Evolutionary conservation across 1,284 basidiomycete species (phyloP).

Genomic region (Ganoderma boninense): DNA sequence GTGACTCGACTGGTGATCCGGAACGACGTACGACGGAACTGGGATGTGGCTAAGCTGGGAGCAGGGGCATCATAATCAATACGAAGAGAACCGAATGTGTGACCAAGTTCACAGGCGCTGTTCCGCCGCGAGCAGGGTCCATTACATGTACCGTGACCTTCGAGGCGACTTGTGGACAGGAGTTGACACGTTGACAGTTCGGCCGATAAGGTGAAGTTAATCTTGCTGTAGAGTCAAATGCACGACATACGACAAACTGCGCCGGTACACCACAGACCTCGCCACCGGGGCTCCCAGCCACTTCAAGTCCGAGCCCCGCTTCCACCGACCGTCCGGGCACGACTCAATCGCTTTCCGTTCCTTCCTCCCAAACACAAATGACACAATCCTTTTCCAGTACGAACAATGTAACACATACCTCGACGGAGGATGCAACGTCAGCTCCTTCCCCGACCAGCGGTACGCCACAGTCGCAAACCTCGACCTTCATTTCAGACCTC

Average conservation of each 20-base stretch:
- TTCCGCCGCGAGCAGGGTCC: not conserved
- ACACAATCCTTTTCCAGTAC: not conserved
- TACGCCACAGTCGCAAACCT: not conserved
- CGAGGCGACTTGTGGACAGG: not conserved
- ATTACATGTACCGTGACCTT: not conserved
- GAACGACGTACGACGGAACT: not conserved
- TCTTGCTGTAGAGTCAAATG: not conserved
- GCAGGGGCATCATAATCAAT: not conserved
- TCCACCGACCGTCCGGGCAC: not conserved
- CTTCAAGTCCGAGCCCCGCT: not conserved
- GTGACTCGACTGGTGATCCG: not conserved
- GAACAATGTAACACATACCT: not conserved
- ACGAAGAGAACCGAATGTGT: not conserved
- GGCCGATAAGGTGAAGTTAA: not conserved
- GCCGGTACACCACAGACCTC: not conserved
- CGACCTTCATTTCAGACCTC: not conserved
- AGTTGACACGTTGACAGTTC: not conserved
- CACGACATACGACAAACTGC: not conserved
- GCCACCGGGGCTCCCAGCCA: not conserved
- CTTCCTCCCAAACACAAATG: not conserved
- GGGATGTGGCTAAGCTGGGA: not conserved
- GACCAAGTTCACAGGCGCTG: not conserved
- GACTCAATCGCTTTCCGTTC: not conserved
- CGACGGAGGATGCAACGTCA: not conserved
- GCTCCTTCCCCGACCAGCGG: not conserved